phyloP scores from a whole-genome alignment of 129 eudicot genomes.

The Cynara cardunculus region DNA sequence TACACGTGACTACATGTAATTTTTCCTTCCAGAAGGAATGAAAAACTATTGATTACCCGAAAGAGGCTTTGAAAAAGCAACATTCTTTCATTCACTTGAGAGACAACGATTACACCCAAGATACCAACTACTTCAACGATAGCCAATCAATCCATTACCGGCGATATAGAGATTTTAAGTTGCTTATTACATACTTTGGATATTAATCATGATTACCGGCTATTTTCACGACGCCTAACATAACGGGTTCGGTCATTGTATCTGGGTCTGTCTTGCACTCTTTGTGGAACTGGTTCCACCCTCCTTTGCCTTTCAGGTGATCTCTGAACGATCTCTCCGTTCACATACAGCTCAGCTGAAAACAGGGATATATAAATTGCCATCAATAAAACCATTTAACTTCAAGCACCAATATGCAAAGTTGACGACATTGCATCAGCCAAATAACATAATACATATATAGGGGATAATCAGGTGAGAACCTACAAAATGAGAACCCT shows the following conservation, averaged over 20 bases:
- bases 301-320: conserved; percentile 96
- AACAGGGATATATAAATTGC: not conserved
- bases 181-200: conserved; percentile 9
- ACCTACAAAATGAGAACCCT: too few species aligned
- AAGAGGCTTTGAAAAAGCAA: not conserved
- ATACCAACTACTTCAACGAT: not conserved
- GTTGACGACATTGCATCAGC: not conserved
- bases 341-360: conserved; percentile 89
- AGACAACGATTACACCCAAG: conserved; percentile 5
- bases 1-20: not conserved
- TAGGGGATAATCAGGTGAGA: too few species aligned
- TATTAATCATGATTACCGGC: conserved; percentile 31
- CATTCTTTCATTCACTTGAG: not conserved
- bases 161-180: not conserved
- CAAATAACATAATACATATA: not conserved
- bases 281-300: conserved; percentile 91
- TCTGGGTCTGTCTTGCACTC: conserved; percentile 87
- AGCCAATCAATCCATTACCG: conserved; percentile 16
- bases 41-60: not conserved
- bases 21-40: not conserved
- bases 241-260: conserved; percentile 92
- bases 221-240: conserved; percentile 85
- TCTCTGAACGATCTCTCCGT: conserved; percentile 94
- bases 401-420: not conserved
- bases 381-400: not conserved